A percentile compares a stretch with the other conserved stretches of the same genome.
Conservation (phyloP, 139 green algal species). For the Chlamydomonas sp. region DNA sequence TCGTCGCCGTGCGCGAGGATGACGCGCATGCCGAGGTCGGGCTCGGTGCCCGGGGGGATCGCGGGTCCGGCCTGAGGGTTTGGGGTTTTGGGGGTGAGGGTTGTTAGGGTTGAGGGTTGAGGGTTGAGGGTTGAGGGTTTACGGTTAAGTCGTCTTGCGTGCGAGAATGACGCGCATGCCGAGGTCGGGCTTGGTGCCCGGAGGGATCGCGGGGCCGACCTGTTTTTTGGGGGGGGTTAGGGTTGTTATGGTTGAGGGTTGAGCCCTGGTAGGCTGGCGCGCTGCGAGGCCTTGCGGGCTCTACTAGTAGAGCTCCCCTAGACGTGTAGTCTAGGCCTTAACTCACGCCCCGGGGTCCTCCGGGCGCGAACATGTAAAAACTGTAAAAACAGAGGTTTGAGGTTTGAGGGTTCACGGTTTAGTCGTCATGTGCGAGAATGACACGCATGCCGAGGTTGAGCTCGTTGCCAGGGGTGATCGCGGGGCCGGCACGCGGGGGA, state of each 20-base stretch:
- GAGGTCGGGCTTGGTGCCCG: conserved; percentile 50
- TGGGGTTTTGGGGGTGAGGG: background rate
- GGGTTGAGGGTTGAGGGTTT: background rate
- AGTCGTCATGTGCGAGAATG: conserved; percentile 38
- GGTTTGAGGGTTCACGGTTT: background rate
- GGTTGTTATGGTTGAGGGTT: background rate
- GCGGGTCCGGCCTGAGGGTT: conserved; percentile 29
- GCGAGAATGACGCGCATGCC: conserved; percentile 70
- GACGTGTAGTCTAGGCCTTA: no score
- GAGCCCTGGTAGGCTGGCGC: no score
- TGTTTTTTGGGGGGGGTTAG: background rate
- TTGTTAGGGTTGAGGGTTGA: background rate
- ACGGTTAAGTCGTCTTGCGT: conserved; percentile 17
- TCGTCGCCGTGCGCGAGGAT: conserved; percentile 72
- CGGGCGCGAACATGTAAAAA: no score
- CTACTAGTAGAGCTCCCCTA: no score
- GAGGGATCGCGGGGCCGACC: conserved; percentile 28
- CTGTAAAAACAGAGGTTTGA: background rate
- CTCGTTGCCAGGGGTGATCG: conserved; percentile 34
- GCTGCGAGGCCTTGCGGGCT: no score
- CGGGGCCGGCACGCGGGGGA: conserved; percentile 29
- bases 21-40: conserved; percentile 71
- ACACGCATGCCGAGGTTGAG: conserved; percentile 67
- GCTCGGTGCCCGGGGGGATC: conserved; percentile 33
- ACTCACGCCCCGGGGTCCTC: no score